These are phyloP conservation scores for Achaetomiella virescens DNA, from an alignment of 495 filamentous ascomycete species.

Conservation along the genomic window DNA sequence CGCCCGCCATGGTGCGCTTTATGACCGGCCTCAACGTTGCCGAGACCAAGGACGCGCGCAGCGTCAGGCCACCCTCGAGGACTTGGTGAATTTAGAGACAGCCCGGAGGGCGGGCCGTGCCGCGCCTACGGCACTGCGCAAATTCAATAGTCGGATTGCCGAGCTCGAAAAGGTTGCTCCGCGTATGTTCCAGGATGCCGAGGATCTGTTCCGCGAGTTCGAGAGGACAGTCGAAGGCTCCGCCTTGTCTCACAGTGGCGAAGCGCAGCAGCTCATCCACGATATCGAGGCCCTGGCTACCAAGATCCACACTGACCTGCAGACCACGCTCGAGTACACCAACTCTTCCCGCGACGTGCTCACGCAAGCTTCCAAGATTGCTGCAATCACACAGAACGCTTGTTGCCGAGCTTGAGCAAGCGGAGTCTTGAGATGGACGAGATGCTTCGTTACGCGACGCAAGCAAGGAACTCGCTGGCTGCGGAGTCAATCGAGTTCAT, in stretches of 20 bases:
- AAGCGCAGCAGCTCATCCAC: slow-evolving; percentile 54
- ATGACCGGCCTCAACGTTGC: slow-evolving; percentile 44
- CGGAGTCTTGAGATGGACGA: slow-evolving; percentile 70
- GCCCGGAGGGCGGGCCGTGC: slow-evolving; percentile 57
- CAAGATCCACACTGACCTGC: slow-evolving; percentile 83
- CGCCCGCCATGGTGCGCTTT: slow-evolving; percentile 45
- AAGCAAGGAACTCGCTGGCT: slow-evolving; percentile 52
- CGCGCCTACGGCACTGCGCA: slow-evolving; percentile 39
- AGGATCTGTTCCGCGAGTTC: slow-evolving; percentile 43
- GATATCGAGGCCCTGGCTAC: slow-evolving; percentile 80
- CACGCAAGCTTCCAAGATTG: slow-evolving; percentile 76
- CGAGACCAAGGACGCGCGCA: slow-evolving; percentile 33
- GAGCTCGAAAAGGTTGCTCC: slow-evolving; percentile 44
- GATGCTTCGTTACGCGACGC: slow-evolving; percentile 58
- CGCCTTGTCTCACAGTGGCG: slow-evolving; percentile 32
- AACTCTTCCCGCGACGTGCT: slow-evolving; percentile 66
- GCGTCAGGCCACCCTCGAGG: slow-evolving; percentile 53
- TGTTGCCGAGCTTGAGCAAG: slow-evolving; percentile 72
- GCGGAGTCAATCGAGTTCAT: slow-evolving; percentile 61
- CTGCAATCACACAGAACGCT: slow-evolving; percentile 79
- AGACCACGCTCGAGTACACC: slow-evolving; percentile 64
- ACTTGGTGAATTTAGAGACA: slow-evolving; percentile 63
- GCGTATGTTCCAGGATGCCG: slow-evolving; percentile 38
- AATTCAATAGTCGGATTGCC: slow-evolving; percentile 39
- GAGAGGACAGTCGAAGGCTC: slow-evolving; percentile 44